Evolutionary conservation across 169 alveolate genomes (phyloP).

Genomic region (Babesia bigemina): DNA sequence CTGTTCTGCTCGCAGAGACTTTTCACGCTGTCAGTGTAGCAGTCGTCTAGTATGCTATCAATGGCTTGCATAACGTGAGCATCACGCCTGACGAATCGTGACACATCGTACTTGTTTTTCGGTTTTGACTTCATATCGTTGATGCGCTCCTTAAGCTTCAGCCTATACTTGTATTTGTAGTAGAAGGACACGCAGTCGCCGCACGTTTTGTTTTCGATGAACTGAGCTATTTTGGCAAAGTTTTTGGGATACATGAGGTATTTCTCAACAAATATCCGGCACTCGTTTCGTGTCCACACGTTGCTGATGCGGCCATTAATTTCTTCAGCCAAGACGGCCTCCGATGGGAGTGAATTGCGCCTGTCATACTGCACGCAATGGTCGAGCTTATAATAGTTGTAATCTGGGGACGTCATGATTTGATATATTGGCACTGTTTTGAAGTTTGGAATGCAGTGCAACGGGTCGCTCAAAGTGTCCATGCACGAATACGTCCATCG

Average conservation of each 20-base stretch:
- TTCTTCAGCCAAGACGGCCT: slow-evolving; percentile 61
- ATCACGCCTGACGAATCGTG: slow-evolving; percentile 57
- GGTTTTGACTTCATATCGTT: slow-evolving; percentile 38
- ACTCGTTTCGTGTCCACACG: slow-evolving; percentile 83
- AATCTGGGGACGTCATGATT: slow-evolving; percentile 60
- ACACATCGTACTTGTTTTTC: slow-evolving; percentile 52
- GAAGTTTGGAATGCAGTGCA: slow-evolving; percentile 56
- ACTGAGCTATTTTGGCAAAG: slow-evolving; percentile 84
- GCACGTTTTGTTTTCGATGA: slow-evolving; percentile 81
- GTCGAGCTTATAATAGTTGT: slow-evolving; percentile 45
- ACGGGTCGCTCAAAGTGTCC: slow-evolving; percentile 55
- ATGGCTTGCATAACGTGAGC: slow-evolving; percentile 46
- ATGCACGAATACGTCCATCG: slow-evolving; percentile 73
- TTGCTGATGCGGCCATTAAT: slow-evolving; percentile 56
- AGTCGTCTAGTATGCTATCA: slow-evolving; percentile 56
- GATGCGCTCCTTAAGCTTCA: slow-evolving; percentile 64
- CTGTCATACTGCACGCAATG: slow-evolving; percentile 36
- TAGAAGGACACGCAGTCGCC: slow-evolving; percentile 84
- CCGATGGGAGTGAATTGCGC: slow-evolving; percentile 41
- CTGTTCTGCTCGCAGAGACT: slow-evolving; percentile 26
- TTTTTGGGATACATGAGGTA: slow-evolving; percentile 87
- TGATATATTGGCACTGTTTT: slow-evolving; percentile 59
- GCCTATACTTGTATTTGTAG: slow-evolving; percentile 65
- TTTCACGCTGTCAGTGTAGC: slow-evolving; percentile 41
- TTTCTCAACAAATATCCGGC: slow-evolving; percentile 80